phyloP scores from a whole-genome alignment of 2,329 filamentous ascomycete species.

The Penicillium frequentans region DNA sequence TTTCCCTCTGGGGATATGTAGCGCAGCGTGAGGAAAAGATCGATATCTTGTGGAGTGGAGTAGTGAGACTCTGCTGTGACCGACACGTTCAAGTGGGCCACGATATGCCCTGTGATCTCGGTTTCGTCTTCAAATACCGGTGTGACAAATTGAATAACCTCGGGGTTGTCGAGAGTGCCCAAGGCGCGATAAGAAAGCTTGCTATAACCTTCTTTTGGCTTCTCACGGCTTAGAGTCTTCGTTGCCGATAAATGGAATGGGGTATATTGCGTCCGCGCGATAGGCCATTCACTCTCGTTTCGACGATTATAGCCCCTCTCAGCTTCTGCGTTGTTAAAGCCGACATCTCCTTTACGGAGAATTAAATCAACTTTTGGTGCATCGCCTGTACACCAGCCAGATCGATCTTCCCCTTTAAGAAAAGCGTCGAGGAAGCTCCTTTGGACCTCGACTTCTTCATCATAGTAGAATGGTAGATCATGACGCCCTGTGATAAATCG shows the following conservation, averaged over 20 bases:
- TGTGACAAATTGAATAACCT: slow-evolving; percentile 60
- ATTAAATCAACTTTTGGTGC: slow-evolving; percentile 61
- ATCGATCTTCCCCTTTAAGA: slow-evolving; percentile 64
- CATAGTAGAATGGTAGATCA: slow-evolving; percentile 71
- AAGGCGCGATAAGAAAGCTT: slow-evolving; percentile 54
- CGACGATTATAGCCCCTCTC: slow-evolving; percentile 59
- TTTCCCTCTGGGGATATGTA: slow-evolving; percentile 51
- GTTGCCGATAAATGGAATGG: slow-evolving; percentile 53
- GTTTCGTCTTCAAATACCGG: slow-evolving; percentile 60
- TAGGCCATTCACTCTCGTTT: slow-evolving; percentile 65
- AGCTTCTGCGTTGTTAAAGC: slow-evolving; percentile 63
- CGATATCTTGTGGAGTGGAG: slow-evolving; percentile 49
- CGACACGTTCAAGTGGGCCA: slow-evolving; percentile 65
- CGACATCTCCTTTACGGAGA: slow-evolving; percentile 65
- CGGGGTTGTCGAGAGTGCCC: slow-evolving; percentile 55
- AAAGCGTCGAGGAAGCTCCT: slow-evolving; percentile 68
- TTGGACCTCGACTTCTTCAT: slow-evolving; percentile 67
- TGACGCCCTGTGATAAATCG: slow-evolving; percentile 70
- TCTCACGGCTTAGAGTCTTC: slow-evolving; percentile 29
- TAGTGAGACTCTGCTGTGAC: slow-evolving; percentile 37
- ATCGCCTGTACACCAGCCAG: slow-evolving; percentile 50
- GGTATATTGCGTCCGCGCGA: slow-evolving; percentile 64
- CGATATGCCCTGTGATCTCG: slow-evolving; percentile 68
- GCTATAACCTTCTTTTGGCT: too few relatives aligned
- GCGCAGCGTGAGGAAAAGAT: slow-evolving; percentile 57